Base-by-base conservation (phyloP, 208 protist species). In the Tritrichomonas foetus region DNA sequence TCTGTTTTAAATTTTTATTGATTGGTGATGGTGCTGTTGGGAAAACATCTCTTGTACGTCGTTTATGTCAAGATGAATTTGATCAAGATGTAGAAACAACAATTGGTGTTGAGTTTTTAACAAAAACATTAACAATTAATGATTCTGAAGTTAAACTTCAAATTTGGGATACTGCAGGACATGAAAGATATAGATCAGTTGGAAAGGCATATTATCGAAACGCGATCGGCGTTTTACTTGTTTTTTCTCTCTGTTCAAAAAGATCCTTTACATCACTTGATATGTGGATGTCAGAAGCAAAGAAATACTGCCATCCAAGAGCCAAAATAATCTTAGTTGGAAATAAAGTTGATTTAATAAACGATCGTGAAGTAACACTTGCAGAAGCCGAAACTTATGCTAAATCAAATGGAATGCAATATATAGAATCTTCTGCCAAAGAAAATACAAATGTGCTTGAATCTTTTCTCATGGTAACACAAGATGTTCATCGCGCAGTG, bases 401-500 rank as follows among this genome's bases (percentile, higher is more conserved):
- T 0, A 50, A 64, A n/a, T 25, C 22, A 27, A 44, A 47, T 30
- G 39, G 55, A 22, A 33, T 93, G 39, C 20, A 93, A 16, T 93
- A 72, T 27, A 74, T 93, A 30, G 89, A 93, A 72, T 74, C 89
- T 11, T 72, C 55, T 50, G 89, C 89, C n/a, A 93, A 93, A 49
- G 55, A 93, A 5, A 72, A 93, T 27, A 93, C 57, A 27, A 93
- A 93, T 72, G 33, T 93, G 0, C 44, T 27, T 47, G 89, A 93
- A 69, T 11, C 57, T 13, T 93, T 93, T 69, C 30, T 53, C n/a
- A 93, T 57, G 50, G 5, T 72, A 30, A 44, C 57, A 36, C 82
- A 49, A n/a, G 82, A 50, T 14, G 78, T 61, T 92, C 22, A 57
- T 2, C 47, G 66, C 30, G 14, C 55, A 11, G 82, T 49, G 13